phyloP scores from a whole-genome alignment of 495 filamentous ascomycete species.

The Tuber magnatum region DNA sequence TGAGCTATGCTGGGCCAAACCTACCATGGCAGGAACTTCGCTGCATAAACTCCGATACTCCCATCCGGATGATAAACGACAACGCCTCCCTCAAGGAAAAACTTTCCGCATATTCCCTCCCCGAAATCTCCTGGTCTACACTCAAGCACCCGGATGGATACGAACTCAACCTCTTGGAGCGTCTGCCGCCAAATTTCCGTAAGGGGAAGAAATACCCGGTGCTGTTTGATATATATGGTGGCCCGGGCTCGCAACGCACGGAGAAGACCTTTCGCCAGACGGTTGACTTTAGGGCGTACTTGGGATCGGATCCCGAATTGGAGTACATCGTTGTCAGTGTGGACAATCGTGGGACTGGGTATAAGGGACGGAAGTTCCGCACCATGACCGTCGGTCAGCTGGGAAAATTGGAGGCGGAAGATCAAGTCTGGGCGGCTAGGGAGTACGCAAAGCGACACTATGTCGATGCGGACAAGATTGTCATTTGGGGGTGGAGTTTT shows the following conservation, averaged over 20 bases:
- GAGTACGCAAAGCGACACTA: slow-evolving; percentile 44
- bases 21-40: slow-evolving; percentile 54
- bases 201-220: slow-evolving; percentile 52
- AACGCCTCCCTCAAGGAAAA: slow-evolving; percentile 48
- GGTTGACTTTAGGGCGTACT: slow-evolving; percentile 50
- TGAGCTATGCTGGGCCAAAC: slow-evolving; percentile 51
- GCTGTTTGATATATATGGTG: slow-evolving; percentile 53
- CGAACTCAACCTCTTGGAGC: slow-evolving; percentile 47
- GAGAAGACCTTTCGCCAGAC: slow-evolving; percentile 44
- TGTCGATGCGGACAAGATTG: slow-evolving; percentile 50
- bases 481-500: slow-evolving; percentile 55
- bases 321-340: slow-evolving; percentile 52
- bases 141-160: slow-evolving; percentile 48
- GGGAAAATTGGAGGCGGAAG: slow-evolving; percentile 50
- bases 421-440: slow-evolving; percentile 53
- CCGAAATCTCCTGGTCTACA: slow-evolving; percentile 48
- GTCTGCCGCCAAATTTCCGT: slow-evolving; percentile 49
- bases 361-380: slow-evolving; percentile 50
- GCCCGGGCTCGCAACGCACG: slow-evolving; percentile 50
- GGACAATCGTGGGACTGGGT: slow-evolving; percentile 54
- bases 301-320: slow-evolving; percentile 53
- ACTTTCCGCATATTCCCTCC: slow-evolving; percentile 48
- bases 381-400: slow-evolving; percentile 46
- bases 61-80: slow-evolving; percentile 48
- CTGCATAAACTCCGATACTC: slow-evolving; percentile 44